Conservation (phyloP, 495 filamentous ascomycete genomes). For the Acidomyces sp. region DNA sequence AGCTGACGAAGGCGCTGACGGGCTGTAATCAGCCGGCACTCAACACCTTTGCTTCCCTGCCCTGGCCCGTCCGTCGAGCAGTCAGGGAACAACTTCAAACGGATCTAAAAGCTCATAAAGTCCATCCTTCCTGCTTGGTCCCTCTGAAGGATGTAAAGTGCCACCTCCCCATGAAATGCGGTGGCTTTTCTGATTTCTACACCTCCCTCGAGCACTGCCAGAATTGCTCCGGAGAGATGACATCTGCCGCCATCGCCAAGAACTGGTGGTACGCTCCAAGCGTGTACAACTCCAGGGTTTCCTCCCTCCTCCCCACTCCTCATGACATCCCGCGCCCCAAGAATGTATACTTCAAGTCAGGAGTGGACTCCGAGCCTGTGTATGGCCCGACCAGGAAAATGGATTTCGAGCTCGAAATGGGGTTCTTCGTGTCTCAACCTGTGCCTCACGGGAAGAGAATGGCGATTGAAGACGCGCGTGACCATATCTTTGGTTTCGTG, state of each 20-base stretch:
- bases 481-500: slow-evolving; percentile 26
- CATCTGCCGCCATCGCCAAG: slow-evolving; percentile 9
- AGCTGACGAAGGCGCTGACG: not conserved
- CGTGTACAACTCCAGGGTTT: slow-evolving; percentile 22
- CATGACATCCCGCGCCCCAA: slow-evolving; percentile 16
- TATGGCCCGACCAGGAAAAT: slow-evolving; percentile 18
- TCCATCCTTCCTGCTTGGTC: slow-evolving; percentile 10
- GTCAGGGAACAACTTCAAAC: slow-evolving; percentile 16
- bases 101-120: slow-evolving; percentile 11
- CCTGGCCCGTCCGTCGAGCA: slow-evolving; percentile 9
- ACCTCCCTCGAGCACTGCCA: slow-evolving; percentile 28
- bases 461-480: slow-evolving; percentile 18
- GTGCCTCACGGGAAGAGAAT: slow-evolving; percentile 17
- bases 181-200: slow-evolving; percentile 24
- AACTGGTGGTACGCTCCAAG: slow-evolving; percentile 21
- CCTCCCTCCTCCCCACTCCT: slow-evolving; percentile 17
- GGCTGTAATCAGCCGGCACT: slow-evolving; percentile 14
- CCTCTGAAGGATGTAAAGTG: slow-evolving; percentile 16
- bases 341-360: slow-evolving; percentile 18
- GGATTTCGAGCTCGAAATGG: slow-evolving; percentile 27
- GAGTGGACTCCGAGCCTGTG: slow-evolving; percentile 10
- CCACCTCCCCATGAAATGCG: slow-evolving; percentile 21
- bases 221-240: slow-evolving; percentile 21
- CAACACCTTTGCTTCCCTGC: slow-evolving; percentile 22
- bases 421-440: slow-evolving; percentile 20